Evolutionary conservation across 208 protist genomes (phyloP).

Genomic region (Porcisia deanei): DNA sequence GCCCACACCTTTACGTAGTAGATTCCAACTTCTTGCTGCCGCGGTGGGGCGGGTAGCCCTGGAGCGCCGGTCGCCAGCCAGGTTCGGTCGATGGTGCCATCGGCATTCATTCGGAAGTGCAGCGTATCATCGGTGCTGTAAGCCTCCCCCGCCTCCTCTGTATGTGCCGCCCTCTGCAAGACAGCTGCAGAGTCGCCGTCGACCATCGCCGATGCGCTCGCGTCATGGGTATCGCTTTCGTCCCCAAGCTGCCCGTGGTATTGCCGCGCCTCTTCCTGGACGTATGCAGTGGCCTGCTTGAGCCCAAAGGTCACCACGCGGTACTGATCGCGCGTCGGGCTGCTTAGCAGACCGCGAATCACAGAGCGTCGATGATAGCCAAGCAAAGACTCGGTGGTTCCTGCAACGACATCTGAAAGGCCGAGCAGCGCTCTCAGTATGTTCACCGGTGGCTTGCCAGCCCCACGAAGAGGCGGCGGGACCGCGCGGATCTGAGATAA

Average conservation of each 20-base stretch:
- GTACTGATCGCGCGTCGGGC: constrained; percentile 56
- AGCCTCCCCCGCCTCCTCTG: constrained; percentile 3
- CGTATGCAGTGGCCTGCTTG: constrained; percentile 68
- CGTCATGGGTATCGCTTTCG: neutral
- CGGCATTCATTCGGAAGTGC: constrained; percentile 4
- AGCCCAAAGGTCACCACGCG: constrained; percentile 62
- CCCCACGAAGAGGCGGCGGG: constrained; percentile 21
- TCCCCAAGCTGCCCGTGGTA: constrained; percentile 10
- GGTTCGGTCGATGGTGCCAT: constrained; percentile 15
- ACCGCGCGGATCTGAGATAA: constrained; percentile 67
- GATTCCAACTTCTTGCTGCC: constrained; percentile 5
- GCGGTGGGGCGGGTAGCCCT: constrained; percentile 11
- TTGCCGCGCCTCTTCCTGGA: constrained; percentile 45
- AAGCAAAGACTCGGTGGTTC: constrained; percentile 44
- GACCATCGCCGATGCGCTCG: neutral
- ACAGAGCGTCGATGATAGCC: constrained; percentile 52
- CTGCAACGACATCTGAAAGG: constrained; percentile 58
- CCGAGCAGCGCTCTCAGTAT: constrained; percentile 35
- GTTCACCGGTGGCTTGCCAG: constrained; percentile 26
- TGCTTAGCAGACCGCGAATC: constrained; percentile 44
- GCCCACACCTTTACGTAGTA: constrained; percentile 29
- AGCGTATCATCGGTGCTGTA: neutral
- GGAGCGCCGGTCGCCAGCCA: constrained; percentile 2
- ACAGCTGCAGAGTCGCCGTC: constrained; percentile 5
- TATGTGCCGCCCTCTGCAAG: neutral